A percentile compares a stretch with the other conserved stretches of the same genome.
Conservation (phyloP, 306 rosid species). For the Inga laurina region DNA sequence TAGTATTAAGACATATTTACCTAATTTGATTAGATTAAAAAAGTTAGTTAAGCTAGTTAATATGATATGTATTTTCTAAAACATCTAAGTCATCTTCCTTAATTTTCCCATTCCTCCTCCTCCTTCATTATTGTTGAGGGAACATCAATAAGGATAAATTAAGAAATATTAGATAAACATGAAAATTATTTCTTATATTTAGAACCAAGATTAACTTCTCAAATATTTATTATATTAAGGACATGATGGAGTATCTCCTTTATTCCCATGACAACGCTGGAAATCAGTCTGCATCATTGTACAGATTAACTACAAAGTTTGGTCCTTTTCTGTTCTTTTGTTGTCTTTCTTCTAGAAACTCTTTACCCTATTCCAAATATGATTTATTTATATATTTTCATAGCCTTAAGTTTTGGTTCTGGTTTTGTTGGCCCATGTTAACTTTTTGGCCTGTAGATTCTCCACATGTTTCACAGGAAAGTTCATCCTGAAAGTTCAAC, state of each 20-base stretch:
- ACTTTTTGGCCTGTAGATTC: constrained; percentile 60
- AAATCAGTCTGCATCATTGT: neutral
- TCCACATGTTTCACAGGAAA: constrained; percentile 82
- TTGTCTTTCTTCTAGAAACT: neutral
- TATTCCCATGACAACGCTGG: neutral
- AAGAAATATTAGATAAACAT: too few relatives aligned
- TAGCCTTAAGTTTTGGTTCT: neutral
- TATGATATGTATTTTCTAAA: too few relatives aligned
- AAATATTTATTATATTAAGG: too few relatives aligned
- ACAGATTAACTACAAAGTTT: neutral
- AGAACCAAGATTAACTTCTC: too few relatives aligned
- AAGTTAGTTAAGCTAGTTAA: too few relatives aligned
- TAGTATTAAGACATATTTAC: too few relatives aligned
- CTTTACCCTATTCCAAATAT: neutral
- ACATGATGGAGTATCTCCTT: neutral
- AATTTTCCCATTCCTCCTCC: too few relatives aligned
- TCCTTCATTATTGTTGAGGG: too few relatives aligned
- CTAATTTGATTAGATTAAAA: too few relatives aligned
- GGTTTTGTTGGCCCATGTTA: neutral
- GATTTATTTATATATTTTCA: neutral
- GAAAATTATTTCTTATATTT: too few relatives aligned
- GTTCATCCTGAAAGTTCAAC: constrained; percentile 75
- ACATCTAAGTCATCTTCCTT: too few relatives aligned
- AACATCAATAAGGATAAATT: too few relatives aligned
- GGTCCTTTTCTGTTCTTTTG: neutral